phyloP scores from a whole-genome alignment of 352 stramenopile species.

The Phytopythium ostracodes region DNA sequence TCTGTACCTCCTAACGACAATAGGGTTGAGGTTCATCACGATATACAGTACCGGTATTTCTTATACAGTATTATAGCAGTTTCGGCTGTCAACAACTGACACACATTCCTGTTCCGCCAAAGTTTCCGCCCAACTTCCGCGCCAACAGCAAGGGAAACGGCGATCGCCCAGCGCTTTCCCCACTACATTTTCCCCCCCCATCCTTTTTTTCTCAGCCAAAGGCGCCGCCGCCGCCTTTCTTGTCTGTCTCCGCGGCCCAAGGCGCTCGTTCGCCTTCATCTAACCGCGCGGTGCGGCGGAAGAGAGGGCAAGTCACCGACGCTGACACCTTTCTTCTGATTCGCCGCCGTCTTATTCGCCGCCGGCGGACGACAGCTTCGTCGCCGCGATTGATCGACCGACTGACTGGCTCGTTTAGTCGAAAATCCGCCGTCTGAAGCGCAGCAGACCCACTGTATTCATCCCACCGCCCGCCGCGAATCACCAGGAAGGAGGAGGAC shows the following conservation, averaged over 20 bases:
- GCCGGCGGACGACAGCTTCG: neutral
- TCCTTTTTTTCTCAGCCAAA: neutral
- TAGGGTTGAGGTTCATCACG: too few species aligned
- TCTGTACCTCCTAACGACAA: too few species aligned
- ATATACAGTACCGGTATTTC: too few species aligned
- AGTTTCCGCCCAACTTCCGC: too few species aligned
- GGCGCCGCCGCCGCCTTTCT: neutral
- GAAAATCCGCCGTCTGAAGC: neutral
- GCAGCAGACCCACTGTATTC: neutral
- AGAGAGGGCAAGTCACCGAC: too few species aligned
- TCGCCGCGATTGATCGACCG: neutral
- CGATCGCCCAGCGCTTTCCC: too few species aligned
- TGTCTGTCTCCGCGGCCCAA: neutral
- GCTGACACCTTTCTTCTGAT: neutral
- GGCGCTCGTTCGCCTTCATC: neutral
- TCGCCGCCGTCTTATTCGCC: too few species aligned
- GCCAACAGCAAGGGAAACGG: too few species aligned
- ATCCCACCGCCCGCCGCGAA: too few species aligned
- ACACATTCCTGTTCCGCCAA: neutral
- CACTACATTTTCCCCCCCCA: too few species aligned
- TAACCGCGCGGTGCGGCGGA: neutral
- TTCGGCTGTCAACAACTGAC: neutral
- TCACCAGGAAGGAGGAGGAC: too few species aligned
- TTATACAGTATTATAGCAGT: neutral
- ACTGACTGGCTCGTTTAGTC: neutral